Conservation (phyloP, 768 basidiomycete genomes). For the Phaeotremella skinneri region DNA sequence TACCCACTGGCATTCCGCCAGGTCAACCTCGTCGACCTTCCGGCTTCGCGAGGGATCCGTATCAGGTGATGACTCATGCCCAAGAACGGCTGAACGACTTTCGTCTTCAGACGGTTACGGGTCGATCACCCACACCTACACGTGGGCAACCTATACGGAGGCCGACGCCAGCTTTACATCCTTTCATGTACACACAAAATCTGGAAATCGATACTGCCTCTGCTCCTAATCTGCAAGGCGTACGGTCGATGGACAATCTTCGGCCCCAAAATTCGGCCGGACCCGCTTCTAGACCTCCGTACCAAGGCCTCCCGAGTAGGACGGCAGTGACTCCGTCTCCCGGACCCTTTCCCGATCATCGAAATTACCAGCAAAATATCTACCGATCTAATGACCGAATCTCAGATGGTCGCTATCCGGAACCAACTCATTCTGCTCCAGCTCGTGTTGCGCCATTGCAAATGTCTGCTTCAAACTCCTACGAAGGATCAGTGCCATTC, state of each 20-base stretch:
- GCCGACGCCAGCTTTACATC: slow-evolving; percentile 5
- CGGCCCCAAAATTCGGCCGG: slow-evolving; percentile 19
- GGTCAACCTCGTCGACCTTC: slow-evolving; percentile 22
- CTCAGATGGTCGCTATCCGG: slow-evolving; percentile 41
- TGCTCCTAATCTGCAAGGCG: slow-evolving; percentile 24
- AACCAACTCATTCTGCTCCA: slow-evolving; percentile 22
- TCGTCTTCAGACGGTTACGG: slow-evolving; percentile 22
- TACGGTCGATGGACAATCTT: slow-evolving; percentile 41
- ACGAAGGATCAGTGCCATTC: slow-evolving; percentile 24
- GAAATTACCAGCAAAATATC: slow-evolving; percentile 6
- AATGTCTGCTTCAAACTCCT: slow-evolving; percentile 3
- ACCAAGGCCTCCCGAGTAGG: slow-evolving; percentile 26
- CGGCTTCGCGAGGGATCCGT: slow-evolving; percentile 19
- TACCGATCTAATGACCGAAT: slow-evolving; percentile 31
- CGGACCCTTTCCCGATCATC: slow-evolving; percentile 9
- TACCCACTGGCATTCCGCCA: slow-evolving; percentile 16
- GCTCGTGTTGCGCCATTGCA: slow-evolving; percentile 15
- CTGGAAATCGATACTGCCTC: slow-evolving; percentile 8
- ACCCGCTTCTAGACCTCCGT: slow-evolving; percentile 26
- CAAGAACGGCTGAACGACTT: slow-evolving; percentile 32
- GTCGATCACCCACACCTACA: slow-evolving; percentile 3
- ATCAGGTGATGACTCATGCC: slow-evolving; percentile 28
- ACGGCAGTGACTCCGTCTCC: slow-evolving; percentile 21
- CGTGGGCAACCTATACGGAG: background rate
- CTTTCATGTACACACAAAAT: slow-evolving; percentile 10